These are phyloP conservation scores for Mortierella sp. DNA, from an alignment of 371 early-diverging fungal genomes.

Conservation along the genomic window DNA sequence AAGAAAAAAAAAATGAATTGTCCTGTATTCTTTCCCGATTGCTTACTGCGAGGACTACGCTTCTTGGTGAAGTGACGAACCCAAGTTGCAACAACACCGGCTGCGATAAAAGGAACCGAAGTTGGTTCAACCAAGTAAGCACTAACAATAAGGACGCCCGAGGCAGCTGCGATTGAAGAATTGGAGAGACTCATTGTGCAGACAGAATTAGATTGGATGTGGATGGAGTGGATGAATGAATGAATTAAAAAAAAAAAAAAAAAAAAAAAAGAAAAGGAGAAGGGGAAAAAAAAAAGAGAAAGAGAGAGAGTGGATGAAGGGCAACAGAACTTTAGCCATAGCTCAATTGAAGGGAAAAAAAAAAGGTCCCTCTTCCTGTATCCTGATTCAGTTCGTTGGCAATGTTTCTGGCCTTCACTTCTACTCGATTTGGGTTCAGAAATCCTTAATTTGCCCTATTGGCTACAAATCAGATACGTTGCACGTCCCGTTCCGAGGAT, in stretches of 20 bases:
- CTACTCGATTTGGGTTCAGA: too few species aligned
- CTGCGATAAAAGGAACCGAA: constrained; percentile 31
- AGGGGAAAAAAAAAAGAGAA: too few species aligned
- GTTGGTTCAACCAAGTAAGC: constrained; percentile 31
- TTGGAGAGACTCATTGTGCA: constrained; percentile 4
- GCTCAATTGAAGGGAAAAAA: too few species aligned
- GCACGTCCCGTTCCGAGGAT: too few species aligned
- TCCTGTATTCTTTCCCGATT: neutral
- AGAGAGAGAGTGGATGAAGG: too few species aligned
- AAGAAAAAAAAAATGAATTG: too few species aligned
- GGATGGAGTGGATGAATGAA: constrained; percentile 5
- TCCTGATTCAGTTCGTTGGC: too few species aligned
- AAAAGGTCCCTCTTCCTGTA: too few species aligned
- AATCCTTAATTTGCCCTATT: too few species aligned
- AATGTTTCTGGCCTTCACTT: too few species aligned
- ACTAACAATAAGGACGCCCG: constrained; percentile 32
- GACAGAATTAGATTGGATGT: neutral
- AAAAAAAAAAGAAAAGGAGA: neutral
- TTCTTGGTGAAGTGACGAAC: constrained; percentile 26
- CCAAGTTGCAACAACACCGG: constrained; percentile 38
- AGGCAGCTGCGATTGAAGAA: constrained; percentile 14
- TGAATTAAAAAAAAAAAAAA: constrained; percentile 6
- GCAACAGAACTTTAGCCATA: too few species aligned
- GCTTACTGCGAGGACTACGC: constrained; percentile 25
- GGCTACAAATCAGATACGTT: too few species aligned